A percentile compares a stretch with the other conserved stretches of the same genome.
These are phyloP conservation scores for Ormosia emarginata DNA, from an alignment of 306 rosid species.

Conservation along the genomic window DNA sequence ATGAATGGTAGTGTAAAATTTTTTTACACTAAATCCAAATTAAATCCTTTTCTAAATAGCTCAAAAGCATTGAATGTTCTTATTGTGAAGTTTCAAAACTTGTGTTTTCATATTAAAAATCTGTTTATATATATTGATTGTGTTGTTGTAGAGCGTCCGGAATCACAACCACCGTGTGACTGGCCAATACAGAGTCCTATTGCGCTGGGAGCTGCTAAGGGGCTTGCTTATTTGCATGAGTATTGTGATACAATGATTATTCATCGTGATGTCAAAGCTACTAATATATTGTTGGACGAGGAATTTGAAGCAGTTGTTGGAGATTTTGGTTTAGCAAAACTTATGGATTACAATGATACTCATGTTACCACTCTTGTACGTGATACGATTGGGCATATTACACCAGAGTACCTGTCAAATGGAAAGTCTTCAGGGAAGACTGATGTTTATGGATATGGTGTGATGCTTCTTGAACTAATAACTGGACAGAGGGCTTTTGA, in stretches of 20 bases:
- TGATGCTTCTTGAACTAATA: conserved; percentile 93
- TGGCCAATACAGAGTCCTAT: conserved; percentile 64
- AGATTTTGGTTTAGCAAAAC: conserved; percentile 89
- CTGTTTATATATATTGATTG: conserved; percentile 10
- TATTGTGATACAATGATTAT: conserved; percentile 94
- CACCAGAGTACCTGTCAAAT: conserved; percentile 92
- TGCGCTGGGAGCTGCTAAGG: conserved; percentile 88
- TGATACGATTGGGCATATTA: conserved; percentile 91
- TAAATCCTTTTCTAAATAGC: neutral
- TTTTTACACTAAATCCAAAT: too few species aligned
- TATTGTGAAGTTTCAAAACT: neutral
- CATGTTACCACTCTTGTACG: conserved; percentile 92
- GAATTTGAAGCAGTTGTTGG: conserved; percentile 96
- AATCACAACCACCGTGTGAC: conserved; percentile 55
- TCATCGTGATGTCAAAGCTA: conserved; percentile 95
- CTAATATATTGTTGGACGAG: conserved; percentile 88
- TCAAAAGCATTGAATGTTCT: conserved; percentile 4
- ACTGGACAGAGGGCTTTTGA: conserved; percentile 96
- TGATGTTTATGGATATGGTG: conserved; percentile 97
- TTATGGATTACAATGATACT: conserved; percentile 92
- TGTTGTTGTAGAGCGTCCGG: conserved; percentile 54
- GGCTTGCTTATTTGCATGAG: conserved; percentile 92
- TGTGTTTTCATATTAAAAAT: neutral
- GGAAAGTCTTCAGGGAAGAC: conserved; percentile 94
- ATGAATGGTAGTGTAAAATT: too few species aligned